phyloP scores from a whole-genome alignment of 805 yeast species.

The Hanseniaspora taiwanica region DNA sequence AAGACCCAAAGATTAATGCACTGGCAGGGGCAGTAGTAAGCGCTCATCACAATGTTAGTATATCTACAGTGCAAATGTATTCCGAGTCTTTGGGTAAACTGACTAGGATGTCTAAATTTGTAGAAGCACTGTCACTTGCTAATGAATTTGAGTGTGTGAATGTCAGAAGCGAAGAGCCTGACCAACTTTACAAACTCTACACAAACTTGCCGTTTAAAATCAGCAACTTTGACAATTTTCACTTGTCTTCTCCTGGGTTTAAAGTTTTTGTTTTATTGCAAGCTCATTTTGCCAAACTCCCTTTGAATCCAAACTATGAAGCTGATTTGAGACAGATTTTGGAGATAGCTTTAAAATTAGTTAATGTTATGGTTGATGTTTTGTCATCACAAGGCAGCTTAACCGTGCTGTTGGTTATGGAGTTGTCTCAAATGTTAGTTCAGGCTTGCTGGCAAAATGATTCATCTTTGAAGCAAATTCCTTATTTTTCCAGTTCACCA shows the following conservation, averaged over 20 bases:
- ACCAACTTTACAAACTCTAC: slow-evolving; percentile 35
- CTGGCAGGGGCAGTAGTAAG: slow-evolving; percentile 63
- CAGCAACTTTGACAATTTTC: slow-evolving; percentile 17
- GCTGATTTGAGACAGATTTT: slow-evolving; percentile 45
- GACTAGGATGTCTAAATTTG: slow-evolving; percentile 44
- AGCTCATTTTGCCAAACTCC: slow-evolving; percentile 62
- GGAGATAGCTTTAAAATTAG: slow-evolving; percentile 33
- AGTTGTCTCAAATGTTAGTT: slow-evolving; percentile 72
- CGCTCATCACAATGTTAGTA: slow-evolving; percentile 55
- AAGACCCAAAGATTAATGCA: slow-evolving; percentile 33
- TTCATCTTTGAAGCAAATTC: slow-evolving; percentile 69
- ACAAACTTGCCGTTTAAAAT: slow-evolving; percentile 51
- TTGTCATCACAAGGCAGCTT: slow-evolving; percentile 69
- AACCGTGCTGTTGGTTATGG: slow-evolving; percentile 74
- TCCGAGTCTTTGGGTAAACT: slow-evolving; percentile 35
- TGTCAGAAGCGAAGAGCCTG: slow-evolving; percentile 47
- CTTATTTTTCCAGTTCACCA: slow-evolving; percentile 36
- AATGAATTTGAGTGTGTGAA: slow-evolving; percentile 60
- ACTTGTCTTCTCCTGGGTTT: slow-evolving; percentile 37
- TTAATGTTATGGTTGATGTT: slow-evolving; percentile 61
- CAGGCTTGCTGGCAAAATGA: slow-evolving; percentile 82
- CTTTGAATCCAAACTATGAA: slow-evolving; percentile 46
- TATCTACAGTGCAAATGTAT: slow-evolving; percentile 53
- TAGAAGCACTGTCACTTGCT: slow-evolving; percentile 56
- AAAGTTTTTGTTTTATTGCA: slow-evolving; percentile 69